Evolutionary conservation across 2,329 filamentous ascomycete species (phyloP).

Genomic region (Calonectria hawksworthii): DNA sequence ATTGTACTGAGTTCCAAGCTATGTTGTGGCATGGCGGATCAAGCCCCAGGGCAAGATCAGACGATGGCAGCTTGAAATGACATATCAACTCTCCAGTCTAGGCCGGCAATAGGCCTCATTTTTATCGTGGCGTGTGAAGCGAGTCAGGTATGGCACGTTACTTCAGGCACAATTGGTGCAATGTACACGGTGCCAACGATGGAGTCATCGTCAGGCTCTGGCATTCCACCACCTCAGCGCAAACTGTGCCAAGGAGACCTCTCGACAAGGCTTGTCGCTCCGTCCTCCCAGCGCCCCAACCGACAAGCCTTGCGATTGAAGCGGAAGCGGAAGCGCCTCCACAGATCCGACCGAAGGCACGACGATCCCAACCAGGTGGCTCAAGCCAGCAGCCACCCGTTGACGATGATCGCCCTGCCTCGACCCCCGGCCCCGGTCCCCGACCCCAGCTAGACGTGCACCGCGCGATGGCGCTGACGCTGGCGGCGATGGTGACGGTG

Average conservation of each 20-base stretch:
- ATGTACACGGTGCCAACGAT: background rate
- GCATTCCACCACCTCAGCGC: constrained; percentile 14
- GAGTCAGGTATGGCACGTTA: constrained; percentile 15
- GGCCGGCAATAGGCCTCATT: constrained; percentile 9
- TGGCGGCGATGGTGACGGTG: constrained; percentile 43
- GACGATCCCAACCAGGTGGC: constrained; percentile 45
- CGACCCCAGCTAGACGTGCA: constrained; percentile 14
- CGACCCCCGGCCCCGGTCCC: constrained; percentile 36
- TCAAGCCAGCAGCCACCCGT: constrained; percentile 46
- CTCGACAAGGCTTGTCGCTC: background rate
- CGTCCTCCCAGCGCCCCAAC: background rate
- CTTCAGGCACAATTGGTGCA: background rate
- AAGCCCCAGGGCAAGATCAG: background rate
- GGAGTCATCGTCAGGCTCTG: background rate
- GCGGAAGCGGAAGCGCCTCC: constrained; percentile 34
- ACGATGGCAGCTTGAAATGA: background rate
- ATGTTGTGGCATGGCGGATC: background rate
- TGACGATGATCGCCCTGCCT: constrained; percentile 48
- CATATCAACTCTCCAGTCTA: background rate
- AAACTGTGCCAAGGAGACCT: constrained; percentile 14
- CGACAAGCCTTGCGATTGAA: constrained; percentile 23
- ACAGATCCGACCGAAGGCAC: constrained; percentile 37
- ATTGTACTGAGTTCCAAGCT: background rate
- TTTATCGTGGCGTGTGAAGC: constrained; percentile 1
- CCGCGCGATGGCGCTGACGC: constrained; percentile 29